Conservation (phyloP, 164 flowering plant species). For the Aristolochia contorta region DNA sequence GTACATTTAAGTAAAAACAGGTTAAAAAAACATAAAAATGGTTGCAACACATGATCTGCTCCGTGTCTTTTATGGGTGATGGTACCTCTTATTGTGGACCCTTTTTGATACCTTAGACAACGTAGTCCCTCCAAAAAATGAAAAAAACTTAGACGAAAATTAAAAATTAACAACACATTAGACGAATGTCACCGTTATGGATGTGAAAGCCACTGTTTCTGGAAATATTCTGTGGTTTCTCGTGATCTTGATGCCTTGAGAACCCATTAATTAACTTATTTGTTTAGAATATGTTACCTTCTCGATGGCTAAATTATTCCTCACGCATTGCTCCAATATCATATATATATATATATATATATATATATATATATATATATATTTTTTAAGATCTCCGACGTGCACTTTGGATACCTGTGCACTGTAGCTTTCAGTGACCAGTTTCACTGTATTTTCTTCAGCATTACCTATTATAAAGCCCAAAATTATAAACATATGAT, state of each 20-base stretch:
- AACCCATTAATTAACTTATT: too few species aligned
- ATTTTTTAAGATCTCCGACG: too few species aligned
- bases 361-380: too few species aligned
- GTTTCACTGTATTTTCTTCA: not conserved
- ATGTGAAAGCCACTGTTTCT: not conserved
- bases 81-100: constrained; percentile 6
- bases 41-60: not conserved
- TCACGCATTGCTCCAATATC: too few species aligned
- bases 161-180: too few species aligned
- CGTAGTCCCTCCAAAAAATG: not conserved
- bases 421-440: too few species aligned
- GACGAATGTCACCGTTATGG: not conserved
- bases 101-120: not conserved
- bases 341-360: too few species aligned
- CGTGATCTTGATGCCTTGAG: not conserved
- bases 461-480: not conserved
- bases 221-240: constrained; percentile 4
- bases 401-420: too few species aligned
- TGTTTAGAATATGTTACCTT: too few species aligned
- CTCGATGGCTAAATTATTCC: too few species aligned
- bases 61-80: constrained; percentile 1
- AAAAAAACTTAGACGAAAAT: not conserved
- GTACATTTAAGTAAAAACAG: not conserved
- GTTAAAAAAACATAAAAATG: not conserved
- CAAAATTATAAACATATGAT: not conserved